Conservation (phyloP, 2,329 filamentous ascomycete genomes). For the Magnaporthiopsis poae region DNA sequence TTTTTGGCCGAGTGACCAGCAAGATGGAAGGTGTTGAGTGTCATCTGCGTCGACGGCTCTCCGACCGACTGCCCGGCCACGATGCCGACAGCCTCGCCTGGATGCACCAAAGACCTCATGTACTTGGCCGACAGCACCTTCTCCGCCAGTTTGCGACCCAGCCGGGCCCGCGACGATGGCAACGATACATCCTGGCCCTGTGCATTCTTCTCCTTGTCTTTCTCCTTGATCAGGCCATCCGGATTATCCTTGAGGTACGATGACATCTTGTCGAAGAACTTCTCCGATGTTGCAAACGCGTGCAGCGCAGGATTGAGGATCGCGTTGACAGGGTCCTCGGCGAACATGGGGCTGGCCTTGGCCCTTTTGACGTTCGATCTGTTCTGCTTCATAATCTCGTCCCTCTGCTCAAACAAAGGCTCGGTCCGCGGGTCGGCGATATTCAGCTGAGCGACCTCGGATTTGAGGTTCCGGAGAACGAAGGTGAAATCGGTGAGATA, state of each 20-base stretch:
- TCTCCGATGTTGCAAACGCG: slow-evolving; percentile 81
- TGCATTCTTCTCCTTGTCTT: slow-evolving; percentile 24
- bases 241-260: slow-evolving; percentile 72
- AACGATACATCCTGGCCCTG: neutral
- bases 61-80: slow-evolving; percentile 94
- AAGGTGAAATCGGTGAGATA: slow-evolving; percentile 87
- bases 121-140: slow-evolving; percentile 86
- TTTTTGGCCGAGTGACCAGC: slow-evolving; percentile 97
- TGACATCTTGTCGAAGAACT: slow-evolving; percentile 62
- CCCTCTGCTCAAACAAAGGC: slow-evolving; percentile 41
- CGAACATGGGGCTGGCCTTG: slow-evolving; percentile 43
- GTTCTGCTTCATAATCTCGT: slow-evolving; percentile 63
- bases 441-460: slow-evolving; percentile 66
- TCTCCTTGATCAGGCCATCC: slow-evolving; percentile 46
- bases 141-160: slow-evolving; percentile 66
- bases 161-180: slow-evolving; percentile 28
- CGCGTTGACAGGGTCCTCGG: slow-evolving; percentile 66
- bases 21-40: slow-evolving; percentile 98
- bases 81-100: slow-evolving; percentile 92
- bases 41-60: slow-evolving; percentile 98
- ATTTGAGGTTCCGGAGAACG: slow-evolving; percentile 73
- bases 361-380: slow-evolving; percentile 71
- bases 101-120: slow-evolving; percentile 80
- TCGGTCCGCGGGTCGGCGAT: slow-evolving; percentile 43
- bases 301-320: slow-evolving; percentile 66